phyloP scores from a whole-genome alignment of 805 yeast species.

The Wickerhamomyces sydowiorum region DNA sequence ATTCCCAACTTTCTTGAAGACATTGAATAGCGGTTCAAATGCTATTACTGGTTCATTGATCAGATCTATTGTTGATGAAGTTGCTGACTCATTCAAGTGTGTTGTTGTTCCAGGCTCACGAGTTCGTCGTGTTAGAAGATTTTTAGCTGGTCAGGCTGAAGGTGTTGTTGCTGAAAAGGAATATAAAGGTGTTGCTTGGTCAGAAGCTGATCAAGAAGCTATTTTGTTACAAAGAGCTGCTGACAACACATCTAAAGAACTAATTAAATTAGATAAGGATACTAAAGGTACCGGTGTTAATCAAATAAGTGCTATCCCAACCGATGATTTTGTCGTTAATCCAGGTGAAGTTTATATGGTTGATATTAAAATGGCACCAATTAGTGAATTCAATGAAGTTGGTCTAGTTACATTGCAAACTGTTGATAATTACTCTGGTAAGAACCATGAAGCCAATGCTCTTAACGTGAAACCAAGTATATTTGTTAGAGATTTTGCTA shows the following conservation, averaged over 20 bases:
- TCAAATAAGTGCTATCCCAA: constrained; percentile 59
- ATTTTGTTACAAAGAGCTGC: constrained; percentile 40
- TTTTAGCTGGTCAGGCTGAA: constrained; percentile 93
- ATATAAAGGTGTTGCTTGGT: constrained; percentile 88
- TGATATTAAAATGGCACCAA: constrained; percentile 77
- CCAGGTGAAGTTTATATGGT: constrained; percentile 85
- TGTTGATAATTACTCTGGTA: constrained; percentile 59
- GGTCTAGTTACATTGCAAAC: constrained; percentile 68
- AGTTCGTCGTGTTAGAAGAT: constrained; percentile 87
- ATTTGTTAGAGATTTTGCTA: constrained; percentile 82
- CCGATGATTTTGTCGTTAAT: constrained; percentile 63
- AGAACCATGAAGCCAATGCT: constrained; percentile 45
- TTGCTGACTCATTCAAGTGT: constrained; percentile 82
- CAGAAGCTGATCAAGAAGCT: constrained; percentile 74
- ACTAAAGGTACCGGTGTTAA: constrained; percentile 28
- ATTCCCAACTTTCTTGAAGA: constrained; percentile 47
- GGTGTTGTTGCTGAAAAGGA: constrained; percentile 89
- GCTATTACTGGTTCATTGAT: constrained; percentile 64
- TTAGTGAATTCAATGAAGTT: constrained; percentile 44
- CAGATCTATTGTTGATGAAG: constrained; percentile 72
- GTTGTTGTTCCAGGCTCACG: constrained; percentile 88
- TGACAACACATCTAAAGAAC: constrained; percentile 27
- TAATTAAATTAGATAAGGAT: constrained; percentile 33
- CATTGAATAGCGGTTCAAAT: constrained; percentile 21
- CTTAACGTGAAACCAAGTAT: constrained; percentile 63